phyloP scores from a whole-genome alignment of 2,329 filamentous ascomycete species.

The Zarea fungicola region DNA sequence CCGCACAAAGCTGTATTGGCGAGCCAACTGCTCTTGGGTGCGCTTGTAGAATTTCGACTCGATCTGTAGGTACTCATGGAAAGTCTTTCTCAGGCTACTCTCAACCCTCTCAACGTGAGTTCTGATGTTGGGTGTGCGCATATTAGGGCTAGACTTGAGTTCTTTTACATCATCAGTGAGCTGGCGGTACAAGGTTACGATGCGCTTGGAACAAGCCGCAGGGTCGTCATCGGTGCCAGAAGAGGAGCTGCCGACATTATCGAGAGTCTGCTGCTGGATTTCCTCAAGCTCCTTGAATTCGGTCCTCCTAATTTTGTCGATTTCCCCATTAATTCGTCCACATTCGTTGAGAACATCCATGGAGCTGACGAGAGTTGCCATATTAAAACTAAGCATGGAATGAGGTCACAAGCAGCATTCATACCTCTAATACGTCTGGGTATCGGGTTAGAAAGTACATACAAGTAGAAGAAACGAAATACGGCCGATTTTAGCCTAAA shows the following conservation, averaged over 20 bases:
- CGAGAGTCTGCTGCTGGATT: conserved; percentile 67
- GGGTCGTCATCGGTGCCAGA: conserved; percentile 60
- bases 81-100: conserved; percentile 71
- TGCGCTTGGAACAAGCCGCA: conserved; percentile 70
- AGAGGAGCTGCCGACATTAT: conserved; percentile 65
- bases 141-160: conserved; percentile 77
- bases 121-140: conserved; percentile 65
- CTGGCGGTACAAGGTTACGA: conserved; percentile 75
- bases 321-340: too few species aligned
- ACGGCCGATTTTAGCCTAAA: too few species aligned
- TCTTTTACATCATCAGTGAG: conserved; percentile 73
- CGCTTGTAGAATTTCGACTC: conserved; percentile 77
- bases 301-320: too few species aligned
- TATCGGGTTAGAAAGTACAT: too few species aligned
- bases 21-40: conserved; percentile 75
- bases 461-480: too few species aligned
- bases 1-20: conserved; percentile 84
- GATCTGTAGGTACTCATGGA: conserved; percentile 73
- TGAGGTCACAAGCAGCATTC: too few species aligned
- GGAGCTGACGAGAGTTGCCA: too few species aligned
- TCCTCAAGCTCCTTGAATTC: too few species aligned
- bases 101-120: conserved; percentile 79
- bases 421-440: too few species aligned
- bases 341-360: too few species aligned
- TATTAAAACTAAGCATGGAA: too few species aligned